Base-by-base conservation (phyloP, 2,329 filamentous ascomycete genomes). In the Ambrosiella xylebori region DNA sequence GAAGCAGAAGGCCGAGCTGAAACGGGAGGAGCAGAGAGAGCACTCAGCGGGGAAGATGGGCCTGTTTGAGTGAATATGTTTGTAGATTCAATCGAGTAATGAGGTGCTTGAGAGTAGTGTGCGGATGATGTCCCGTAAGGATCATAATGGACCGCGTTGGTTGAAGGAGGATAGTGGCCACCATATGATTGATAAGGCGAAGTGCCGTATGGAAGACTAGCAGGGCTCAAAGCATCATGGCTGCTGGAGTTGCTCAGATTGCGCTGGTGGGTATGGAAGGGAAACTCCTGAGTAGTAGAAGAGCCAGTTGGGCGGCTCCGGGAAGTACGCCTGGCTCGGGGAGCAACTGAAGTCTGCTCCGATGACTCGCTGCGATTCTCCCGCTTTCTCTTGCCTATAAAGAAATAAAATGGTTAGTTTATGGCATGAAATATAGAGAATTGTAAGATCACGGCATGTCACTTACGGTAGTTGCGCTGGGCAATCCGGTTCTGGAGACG, bases 401-500 rank as follows among this genome's bases (percentile, higher is more conserved):
- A 35, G 8, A 7, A 36, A 49, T 8, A 45, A 54, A 7, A 37
- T 15, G 38, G 37, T 50, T 57, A 57, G 27, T 13, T 17, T 36
- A 7, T 13, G 15, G 3, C 35, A 36, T 49, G 8, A 12, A 2
- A 49, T 49, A 49, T 49, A 49, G 13, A 19, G 40, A 9, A 13
- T 36, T 17, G 9, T 36, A 9, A 27, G 41, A 52, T 27, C 39
- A 27, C 37, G 74, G 96, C 95, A 68, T 90, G 81, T 66, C 90
- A 79, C 82, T 65, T 76, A 88, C 85, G 77, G 64, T 87, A 88
- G 64, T 87, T 87, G 63, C 85, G 76, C 65, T 88, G 85, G 1
- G 85, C 85, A 61, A 88, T 78, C 57, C 84, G 78, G 66, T 89
- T 89, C 67, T 89, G 85, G 55, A 88, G 84, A 61, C 84, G 81